phyloP scores from a whole-genome alignment of 2,329 filamentous ascomycete species.

The Cladosporium sphaerospermum region DNA sequence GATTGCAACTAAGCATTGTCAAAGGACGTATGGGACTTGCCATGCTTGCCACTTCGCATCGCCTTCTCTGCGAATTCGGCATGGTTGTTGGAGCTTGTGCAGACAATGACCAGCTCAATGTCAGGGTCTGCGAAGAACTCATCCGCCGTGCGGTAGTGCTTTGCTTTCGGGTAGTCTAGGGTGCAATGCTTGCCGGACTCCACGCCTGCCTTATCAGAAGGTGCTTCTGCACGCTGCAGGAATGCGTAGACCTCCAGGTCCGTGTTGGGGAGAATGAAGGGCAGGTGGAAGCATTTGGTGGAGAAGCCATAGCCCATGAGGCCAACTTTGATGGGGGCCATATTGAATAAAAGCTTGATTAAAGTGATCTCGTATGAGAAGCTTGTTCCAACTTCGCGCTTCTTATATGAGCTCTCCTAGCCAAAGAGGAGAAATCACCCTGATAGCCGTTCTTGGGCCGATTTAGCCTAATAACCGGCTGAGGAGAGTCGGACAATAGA shows the following conservation, averaged over 20 bases:
- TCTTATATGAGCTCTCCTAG: background rate
- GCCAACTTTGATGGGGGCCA: slow-evolving; percentile 41
- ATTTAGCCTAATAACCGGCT: slow-evolving; percentile 7
- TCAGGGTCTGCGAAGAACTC: slow-evolving; percentile 32
- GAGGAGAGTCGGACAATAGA: background rate
- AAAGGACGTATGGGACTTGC: slow-evolving; percentile 19
- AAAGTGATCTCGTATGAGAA: background rate
- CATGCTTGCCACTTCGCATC: slow-evolving; percentile 32
- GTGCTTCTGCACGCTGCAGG: slow-evolving; percentile 41
- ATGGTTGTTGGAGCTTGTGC: slow-evolving; percentile 29
- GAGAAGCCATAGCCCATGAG: slow-evolving; percentile 47
- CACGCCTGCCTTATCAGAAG: slow-evolving; percentile 22
- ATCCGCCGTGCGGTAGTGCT: slow-evolving; percentile 28
- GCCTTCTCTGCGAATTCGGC: slow-evolving; percentile 29
- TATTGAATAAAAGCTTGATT: background rate
- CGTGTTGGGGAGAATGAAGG: slow-evolving; percentile 44
- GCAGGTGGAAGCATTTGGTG: slow-evolving; percentile 45
- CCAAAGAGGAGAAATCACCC: background rate
- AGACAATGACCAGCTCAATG: slow-evolving; percentile 33
- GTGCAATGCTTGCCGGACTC: slow-evolving; percentile 41
- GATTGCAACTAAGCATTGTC: background rate
- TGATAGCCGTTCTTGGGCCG: background rate
- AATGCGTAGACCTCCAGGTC: slow-evolving; percentile 44
- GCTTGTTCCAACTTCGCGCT: background rate
- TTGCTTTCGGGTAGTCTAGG: slow-evolving; percentile 40